Evolutionary conservation across 2,329 filamentous ascomycete species (phyloP).

Genomic region (Bisporella sp.): DNA sequence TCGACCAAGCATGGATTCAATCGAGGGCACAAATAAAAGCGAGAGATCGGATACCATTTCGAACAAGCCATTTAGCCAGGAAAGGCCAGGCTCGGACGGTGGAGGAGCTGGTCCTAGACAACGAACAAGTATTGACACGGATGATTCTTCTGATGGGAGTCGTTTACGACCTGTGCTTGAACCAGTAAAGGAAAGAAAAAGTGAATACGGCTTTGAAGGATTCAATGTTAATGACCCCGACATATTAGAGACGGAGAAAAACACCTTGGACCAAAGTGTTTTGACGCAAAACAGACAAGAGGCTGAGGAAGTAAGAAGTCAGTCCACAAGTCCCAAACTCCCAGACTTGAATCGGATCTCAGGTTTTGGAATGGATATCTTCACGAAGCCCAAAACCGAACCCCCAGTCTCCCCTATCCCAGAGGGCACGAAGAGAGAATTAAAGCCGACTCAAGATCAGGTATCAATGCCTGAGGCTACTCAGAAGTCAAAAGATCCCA

Average conservation of each 20-base stretch:
- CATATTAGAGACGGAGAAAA: background rate
- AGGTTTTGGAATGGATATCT: slow-evolving; percentile 52
- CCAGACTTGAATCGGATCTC: slow-evolving; percentile 53
- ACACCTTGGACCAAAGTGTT: slow-evolving; percentile 1
- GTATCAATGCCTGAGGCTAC: slow-evolving; percentile 38
- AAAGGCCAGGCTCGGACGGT: slow-evolving; percentile 19
- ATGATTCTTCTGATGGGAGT: slow-evolving; percentile 30
- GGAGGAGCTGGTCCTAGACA: slow-evolving; percentile 9
- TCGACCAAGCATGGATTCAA: slow-evolving; percentile 48
- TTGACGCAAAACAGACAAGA: slow-evolving; percentile 7
- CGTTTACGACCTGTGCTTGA: slow-evolving; percentile 38
- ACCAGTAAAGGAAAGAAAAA: slow-evolving; percentile 50
- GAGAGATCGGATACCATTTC: slow-evolving; percentile 20
- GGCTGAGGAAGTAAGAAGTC: slow-evolving; percentile 14
- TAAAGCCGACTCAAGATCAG: slow-evolving; percentile 30
- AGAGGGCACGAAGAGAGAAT: no score
- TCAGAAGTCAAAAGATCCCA: no score
- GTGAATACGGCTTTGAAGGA: slow-evolving; percentile 49
- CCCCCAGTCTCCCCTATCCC: slow-evolving; percentile 1
- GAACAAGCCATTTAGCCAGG: slow-evolving; percentile 15
- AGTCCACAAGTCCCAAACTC: slow-evolving; percentile 48
- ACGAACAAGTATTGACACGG: slow-evolving; percentile 17
- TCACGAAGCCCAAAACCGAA: slow-evolving; percentile 29
- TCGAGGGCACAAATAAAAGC: slow-evolving; percentile 24
- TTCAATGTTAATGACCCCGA: slow-evolving; percentile 17